These are phyloP conservation scores for Elongisporangium undulatum DNA, from an alignment of 352 stramenopile species.

Conservation along the genomic window DNA sequence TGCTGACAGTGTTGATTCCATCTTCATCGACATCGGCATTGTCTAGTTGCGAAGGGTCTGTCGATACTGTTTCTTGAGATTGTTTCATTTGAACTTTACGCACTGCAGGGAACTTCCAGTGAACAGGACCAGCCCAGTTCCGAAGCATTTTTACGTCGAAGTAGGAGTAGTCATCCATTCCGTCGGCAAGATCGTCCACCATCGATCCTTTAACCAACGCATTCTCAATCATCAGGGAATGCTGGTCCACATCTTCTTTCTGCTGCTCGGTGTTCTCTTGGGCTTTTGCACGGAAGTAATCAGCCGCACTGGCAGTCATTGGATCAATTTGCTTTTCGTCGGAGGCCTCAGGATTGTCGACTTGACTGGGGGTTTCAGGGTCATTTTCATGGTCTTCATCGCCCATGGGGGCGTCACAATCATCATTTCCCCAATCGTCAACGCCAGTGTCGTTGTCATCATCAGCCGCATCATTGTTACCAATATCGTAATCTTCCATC, in stretches of 20 bases:
- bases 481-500: not conserved
- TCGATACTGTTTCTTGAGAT: not conserved
- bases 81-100: constrained; percentile 43
- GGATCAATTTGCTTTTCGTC: constrained; percentile 18
- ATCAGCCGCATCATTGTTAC: constrained; percentile 31
- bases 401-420: constrained; percentile 2
- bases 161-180: constrained; percentile 72
- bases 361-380: constrained; percentile 13
- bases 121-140: constrained; percentile 70
- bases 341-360: constrained; percentile 3
- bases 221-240: constrained; percentile 72
- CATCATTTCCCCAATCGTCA: constrained; percentile 4
- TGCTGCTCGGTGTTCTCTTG: constrained; percentile 29
- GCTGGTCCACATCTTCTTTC: constrained; percentile 48
- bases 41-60: constrained; percentile 8
- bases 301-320: constrained; percentile 32
- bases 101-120: constrained; percentile 68
- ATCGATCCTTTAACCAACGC: constrained; percentile 47
- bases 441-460: constrained; percentile 13
- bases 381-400: constrained; percentile 19
- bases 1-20: constrained; percentile 15
- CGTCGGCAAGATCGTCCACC: constrained; percentile 35
- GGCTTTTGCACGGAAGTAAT: constrained; percentile 58
- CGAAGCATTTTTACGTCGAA: constrained; percentile 81
- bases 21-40: constrained; percentile 26